Conservation (phyloP, 2,329 filamentous ascomycete genomes). For the Clonostachys solani region DNA sequence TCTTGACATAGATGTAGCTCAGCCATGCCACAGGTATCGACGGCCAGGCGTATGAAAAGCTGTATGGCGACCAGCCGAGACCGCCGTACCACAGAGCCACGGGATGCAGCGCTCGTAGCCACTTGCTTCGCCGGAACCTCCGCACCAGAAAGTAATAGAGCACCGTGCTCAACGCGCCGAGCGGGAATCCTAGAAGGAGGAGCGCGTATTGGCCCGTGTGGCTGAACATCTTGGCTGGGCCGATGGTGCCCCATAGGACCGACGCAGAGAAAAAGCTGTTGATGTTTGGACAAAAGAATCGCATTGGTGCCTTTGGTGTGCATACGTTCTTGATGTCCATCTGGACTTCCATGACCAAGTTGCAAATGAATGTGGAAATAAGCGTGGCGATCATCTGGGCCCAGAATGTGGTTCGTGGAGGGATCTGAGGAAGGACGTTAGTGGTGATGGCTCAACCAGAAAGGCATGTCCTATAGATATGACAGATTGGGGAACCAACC, state of each 20-base stretch:
- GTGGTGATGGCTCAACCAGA: constrained; percentile 8
- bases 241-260: constrained; percentile 48
- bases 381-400: constrained; percentile 40
- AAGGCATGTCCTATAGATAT: no score
- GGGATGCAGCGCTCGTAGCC: constrained; percentile 31
- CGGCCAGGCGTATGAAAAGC: constrained; percentile 8
- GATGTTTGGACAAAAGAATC: constrained; percentile 43
- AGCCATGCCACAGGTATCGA: constrained; percentile 11
- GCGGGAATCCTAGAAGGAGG: constrained; percentile 37
- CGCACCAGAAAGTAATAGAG: constrained; percentile 27
- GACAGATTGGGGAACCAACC: constrained; percentile 23
- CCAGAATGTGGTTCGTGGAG: constrained; percentile 39
- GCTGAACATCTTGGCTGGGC: constrained; percentile 39
- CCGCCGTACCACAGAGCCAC: constrained; percentile 26
- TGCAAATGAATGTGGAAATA: constrained; percentile 39
- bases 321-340: constrained; percentile 26
- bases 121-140: constrained; percentile 21
- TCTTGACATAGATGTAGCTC: constrained; percentile 9
- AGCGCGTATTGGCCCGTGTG: constrained; percentile 19
- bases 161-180: constrained; percentile 27
- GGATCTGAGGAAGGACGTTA: constrained; percentile 30
- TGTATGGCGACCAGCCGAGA: constrained; percentile 3
- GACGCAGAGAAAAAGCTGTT: constrained; percentile 28
- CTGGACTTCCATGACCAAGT: constrained; percentile 36
- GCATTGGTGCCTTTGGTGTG: constrained; percentile 23